These are phyloP conservation scores for Gnomoniopsis smithogilvyi DNA, from an alignment of 2,329 filamentous ascomycete species.

Conservation along the genomic window DNA sequence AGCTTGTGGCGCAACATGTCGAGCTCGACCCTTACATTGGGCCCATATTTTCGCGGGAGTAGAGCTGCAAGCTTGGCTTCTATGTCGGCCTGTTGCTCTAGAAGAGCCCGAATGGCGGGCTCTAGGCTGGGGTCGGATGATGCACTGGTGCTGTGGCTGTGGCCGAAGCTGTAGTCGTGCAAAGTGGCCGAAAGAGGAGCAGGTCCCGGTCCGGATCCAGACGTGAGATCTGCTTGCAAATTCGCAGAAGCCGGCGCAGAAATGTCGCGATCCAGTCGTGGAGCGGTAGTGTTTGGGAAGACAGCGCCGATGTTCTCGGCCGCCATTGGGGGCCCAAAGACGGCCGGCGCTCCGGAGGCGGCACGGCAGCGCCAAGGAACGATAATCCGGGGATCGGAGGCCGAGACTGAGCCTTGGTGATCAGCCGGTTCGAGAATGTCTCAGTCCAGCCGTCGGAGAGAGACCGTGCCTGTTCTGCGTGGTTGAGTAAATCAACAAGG, in stretches of 20 bases:
- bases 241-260: slow-evolving; percentile 16
- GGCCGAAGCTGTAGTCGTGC: slow-evolving; percentile 3
- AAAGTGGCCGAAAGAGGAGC: slow-evolving; percentile 9
- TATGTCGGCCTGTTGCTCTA: slow-evolving; percentile 52
- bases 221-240: neutral
- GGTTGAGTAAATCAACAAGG: neutral
- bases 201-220: slow-evolving; percentile 11
- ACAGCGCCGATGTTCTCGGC: slow-evolving; percentile 13
- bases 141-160: slow-evolving; percentile 22
- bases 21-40: slow-evolving; percentile 47
- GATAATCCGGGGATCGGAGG: neutral
- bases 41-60: slow-evolving; percentile 44
- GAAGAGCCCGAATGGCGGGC: slow-evolving; percentile 41
- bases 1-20: slow-evolving; percentile 56
- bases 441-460: neutral
- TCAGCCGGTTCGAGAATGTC: neutral
- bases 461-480: neutral
- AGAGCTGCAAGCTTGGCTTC: slow-evolving; percentile 47
- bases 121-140: slow-evolving; percentile 38
- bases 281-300: slow-evolving; percentile 3
- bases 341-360: slow-evolving; percentile 9
- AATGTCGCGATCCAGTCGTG: slow-evolving; percentile 11
- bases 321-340: slow-evolving; percentile 11
- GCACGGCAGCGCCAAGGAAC: slow-evolving; percentile 14
- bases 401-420: neutral